Evolutionary conservation across 805 yeast genomes (phyloP).

Genomic region (Lipomyces lipofer): DNA sequence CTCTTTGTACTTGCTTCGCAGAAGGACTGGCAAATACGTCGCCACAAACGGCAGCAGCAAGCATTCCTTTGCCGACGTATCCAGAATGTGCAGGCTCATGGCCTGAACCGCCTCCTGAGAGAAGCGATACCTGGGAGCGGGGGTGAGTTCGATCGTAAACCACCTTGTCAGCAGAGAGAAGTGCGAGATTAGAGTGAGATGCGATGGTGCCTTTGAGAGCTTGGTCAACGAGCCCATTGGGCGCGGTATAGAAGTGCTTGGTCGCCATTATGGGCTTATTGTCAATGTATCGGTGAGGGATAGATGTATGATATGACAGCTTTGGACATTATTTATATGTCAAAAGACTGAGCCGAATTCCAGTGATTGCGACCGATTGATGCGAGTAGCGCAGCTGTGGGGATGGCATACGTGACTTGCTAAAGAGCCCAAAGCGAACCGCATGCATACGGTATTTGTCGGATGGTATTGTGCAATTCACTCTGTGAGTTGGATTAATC

Average conservation of each 20-base stretch:
- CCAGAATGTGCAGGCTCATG: slow-evolving; percentile 96
- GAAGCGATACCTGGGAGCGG: slow-evolving; percentile 51
- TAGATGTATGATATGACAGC: no score
- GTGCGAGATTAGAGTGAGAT: slow-evolving; percentile 46
- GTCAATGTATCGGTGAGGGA: no score
- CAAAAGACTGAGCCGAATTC: no score
- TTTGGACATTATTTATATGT: no score
- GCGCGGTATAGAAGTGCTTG: slow-evolving; percentile 48
- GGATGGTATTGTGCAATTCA: no score
- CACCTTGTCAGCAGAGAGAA: slow-evolving; percentile 54
- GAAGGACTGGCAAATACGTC: slow-evolving; percentile 89
- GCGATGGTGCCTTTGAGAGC: slow-evolving; percentile 45
- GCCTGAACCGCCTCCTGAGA: slow-evolving; percentile 94
- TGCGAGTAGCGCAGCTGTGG: no score
- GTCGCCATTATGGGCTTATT: slow-evolving; percentile 39
- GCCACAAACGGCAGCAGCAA: slow-evolving; percentile 89
- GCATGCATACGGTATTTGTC: no score
- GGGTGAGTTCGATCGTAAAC: slow-evolving; percentile 34
- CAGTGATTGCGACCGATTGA: no score
- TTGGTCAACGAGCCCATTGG: slow-evolving; percentile 42
- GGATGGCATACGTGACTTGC: no score
- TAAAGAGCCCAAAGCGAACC: no score
- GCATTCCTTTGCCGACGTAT: slow-evolving; percentile 79
- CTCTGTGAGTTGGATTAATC: no score
- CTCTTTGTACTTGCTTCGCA: slow-evolving; percentile 77